phyloP scores from a whole-genome alignment of 805 yeast species.

The Candida insectorum region DNA sequence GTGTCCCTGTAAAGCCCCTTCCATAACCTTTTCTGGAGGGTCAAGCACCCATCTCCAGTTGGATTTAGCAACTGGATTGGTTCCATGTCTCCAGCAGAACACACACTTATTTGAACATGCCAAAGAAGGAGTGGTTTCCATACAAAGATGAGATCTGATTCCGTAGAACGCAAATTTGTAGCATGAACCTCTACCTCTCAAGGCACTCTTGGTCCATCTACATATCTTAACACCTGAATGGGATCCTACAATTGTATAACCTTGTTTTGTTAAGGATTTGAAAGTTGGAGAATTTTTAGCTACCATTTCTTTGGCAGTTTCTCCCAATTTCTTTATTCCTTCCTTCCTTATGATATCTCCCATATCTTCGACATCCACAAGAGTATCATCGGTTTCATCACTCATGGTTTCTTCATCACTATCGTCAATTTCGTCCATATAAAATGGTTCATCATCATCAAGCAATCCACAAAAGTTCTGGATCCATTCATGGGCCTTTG shows the following conservation, averaged over 20 bases:
- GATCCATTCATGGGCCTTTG: conserved; percentile 64
- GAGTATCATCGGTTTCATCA: conserved; percentile 36
- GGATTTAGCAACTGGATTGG: conserved; percentile 92
- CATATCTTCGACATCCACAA: conserved; percentile 87
- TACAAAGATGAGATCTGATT: conserved; percentile 83
- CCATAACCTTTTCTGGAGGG: conserved; percentile 76
- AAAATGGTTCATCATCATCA: conserved; percentile 68
- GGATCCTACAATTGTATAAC: conserved; percentile 88
- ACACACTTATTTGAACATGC: conserved; percentile 96
- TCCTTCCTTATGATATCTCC: conserved; percentile 54
- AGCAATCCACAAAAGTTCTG: conserved; percentile 56
- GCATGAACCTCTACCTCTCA: conserved; percentile 92
- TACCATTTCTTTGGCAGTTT: conserved; percentile 69
- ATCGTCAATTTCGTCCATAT: conserved; percentile 54
- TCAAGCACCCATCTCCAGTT: conserved; percentile 95
- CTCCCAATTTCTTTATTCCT: conserved; percentile 14
- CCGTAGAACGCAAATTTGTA: conserved; percentile 92
- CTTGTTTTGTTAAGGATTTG: conserved; percentile 86
- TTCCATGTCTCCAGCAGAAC: conserved; percentile 97
- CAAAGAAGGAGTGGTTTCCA: conserved; percentile 93
- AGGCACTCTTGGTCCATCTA: conserved; percentile 93
- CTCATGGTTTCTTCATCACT: conserved; percentile 39
- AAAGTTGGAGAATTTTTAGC: conserved; percentile 86
- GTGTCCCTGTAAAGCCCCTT: conserved; percentile 86
- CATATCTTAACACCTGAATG: conserved; percentile 95